These are phyloP conservation scores for Neonectria sp. DNA, from an alignment of 2,329 filamentous ascomycete species.

Conservation along the genomic window DNA sequence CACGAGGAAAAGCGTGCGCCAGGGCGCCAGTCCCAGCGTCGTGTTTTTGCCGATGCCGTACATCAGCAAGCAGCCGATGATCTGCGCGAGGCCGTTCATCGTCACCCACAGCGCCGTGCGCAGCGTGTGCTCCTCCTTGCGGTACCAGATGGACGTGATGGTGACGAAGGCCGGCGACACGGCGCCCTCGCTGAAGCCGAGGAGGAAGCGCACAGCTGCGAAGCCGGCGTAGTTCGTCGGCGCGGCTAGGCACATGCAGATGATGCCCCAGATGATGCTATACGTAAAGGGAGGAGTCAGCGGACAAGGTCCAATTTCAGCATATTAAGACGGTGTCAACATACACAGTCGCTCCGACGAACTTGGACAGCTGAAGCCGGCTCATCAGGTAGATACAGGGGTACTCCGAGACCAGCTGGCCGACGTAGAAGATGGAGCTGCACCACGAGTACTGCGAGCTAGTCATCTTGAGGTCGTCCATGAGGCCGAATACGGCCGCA, in stretches of 20 bases:
- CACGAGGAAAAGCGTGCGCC: constrained; percentile 65
- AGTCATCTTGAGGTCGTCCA: constrained; percentile 61
- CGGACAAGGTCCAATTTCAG: not conserved
- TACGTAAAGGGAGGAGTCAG: not conserved
- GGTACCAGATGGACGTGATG: constrained; percentile 33
- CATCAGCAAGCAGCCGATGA: constrained; percentile 31
- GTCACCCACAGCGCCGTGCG: constrained; percentile 33
- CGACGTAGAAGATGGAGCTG: constrained; percentile 61
- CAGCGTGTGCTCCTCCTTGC: constrained; percentile 28
- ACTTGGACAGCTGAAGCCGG: constrained; percentile 63
- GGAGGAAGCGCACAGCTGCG: constrained; percentile 57
- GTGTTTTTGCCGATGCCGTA: constrained; percentile 57
- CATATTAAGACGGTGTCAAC: constrained; percentile 17
- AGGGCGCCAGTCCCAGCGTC: constrained; percentile 56
- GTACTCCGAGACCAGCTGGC: constrained; percentile 63
- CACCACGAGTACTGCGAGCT: constrained; percentile 65
- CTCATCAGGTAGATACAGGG: constrained; percentile 68
- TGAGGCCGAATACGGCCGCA: constrained; percentile 62
- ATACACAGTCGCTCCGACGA: constrained; percentile 64
- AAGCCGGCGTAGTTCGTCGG: constrained; percentile 57
- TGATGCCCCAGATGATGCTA: constrained; percentile 59
- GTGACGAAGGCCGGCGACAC: constrained; percentile 31
- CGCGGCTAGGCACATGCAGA: constrained; percentile 62
- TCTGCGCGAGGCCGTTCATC: constrained; percentile 31
- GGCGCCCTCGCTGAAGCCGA: constrained; percentile 53